phyloP scores from a whole-genome alignment of 345 rosid species.

The Psidium guajava region DNA sequence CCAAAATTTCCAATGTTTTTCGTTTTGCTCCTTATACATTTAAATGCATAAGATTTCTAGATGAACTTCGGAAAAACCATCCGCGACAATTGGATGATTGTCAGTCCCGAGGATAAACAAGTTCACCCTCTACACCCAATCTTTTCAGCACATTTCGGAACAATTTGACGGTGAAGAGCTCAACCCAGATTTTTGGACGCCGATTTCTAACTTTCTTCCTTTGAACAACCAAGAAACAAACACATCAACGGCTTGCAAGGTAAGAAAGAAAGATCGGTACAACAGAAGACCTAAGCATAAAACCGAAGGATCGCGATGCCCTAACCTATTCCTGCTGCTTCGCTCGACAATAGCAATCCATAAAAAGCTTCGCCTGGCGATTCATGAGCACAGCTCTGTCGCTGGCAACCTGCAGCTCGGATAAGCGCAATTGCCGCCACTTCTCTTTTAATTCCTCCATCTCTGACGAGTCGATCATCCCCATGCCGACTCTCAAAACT shows the following conservation, averaged over 20 bases:
- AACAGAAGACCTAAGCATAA: background rate
- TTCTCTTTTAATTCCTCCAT: background rate
- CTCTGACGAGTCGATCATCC: background rate
- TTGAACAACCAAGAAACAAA: too few species aligned
- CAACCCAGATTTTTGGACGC: too few species aligned
- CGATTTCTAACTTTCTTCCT: too few species aligned
- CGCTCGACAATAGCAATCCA: background rate
- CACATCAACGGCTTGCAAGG: background rate
- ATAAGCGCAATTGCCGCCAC: background rate
- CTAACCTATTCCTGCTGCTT: background rate
- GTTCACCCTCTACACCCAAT: background rate
- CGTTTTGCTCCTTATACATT: too few species aligned
- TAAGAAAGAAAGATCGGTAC: background rate
- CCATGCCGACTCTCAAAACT: background rate
- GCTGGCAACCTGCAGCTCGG: background rate
- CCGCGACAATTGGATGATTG: too few species aligned
- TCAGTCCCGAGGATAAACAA: background rate
- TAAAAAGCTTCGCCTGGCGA: background rate
- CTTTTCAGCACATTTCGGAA: background rate
- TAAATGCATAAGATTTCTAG: too few species aligned
- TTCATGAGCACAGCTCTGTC: background rate
- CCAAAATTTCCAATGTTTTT: too few species aligned
- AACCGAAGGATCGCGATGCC: background rate
- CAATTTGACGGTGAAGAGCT: too few species aligned
- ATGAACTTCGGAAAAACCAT: too few species aligned